phyloP scores from a whole-genome alignment of 495 filamentous ascomycete genomes.

The Sporormia fimetaria region DNA sequence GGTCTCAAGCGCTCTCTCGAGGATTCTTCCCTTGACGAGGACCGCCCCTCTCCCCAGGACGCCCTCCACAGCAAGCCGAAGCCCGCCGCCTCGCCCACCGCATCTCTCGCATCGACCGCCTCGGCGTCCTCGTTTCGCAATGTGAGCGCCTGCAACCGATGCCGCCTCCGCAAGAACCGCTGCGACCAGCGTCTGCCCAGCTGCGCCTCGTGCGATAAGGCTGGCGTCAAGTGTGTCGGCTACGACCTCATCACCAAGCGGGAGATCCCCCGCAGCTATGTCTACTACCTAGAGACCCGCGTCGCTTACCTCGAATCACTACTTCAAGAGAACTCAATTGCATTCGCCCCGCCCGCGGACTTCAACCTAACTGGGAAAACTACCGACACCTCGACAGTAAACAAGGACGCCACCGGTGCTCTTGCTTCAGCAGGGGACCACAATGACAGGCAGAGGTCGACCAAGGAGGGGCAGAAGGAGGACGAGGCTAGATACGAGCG shows the following conservation, averaged over 20 bases:
- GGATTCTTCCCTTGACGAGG: constrained; percentile 17
- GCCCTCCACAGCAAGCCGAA: constrained; percentile 13
- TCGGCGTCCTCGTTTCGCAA: constrained; percentile 69
- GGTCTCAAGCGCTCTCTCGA: constrained; percentile 23
- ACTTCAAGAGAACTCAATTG: constrained; percentile 54
- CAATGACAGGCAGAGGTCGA: constrained; percentile 16
- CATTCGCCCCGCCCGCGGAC: constrained; percentile 62
- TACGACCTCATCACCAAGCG: constrained; percentile 93
- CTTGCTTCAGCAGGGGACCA: constrained; percentile 1
- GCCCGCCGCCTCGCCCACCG: constrained; percentile 13
- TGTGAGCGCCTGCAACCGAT: constrained; percentile 87
- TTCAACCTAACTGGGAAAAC: constrained; percentile 47
- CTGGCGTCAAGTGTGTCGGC: constrained; percentile 75
- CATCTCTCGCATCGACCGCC: constrained; percentile 23
- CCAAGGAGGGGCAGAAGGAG: constrained; percentile 33
- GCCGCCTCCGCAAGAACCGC: constrained; percentile 81
- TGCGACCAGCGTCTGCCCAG: constrained; percentile 87
- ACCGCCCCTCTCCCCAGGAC: constrained; percentile 16
- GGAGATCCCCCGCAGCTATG: constrained; percentile 87
- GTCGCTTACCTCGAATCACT: constrained; percentile 74
- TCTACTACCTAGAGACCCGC: constrained; percentile 84
- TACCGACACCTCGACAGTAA: constrained; percentile 8
- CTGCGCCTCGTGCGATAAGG: constrained; percentile 85
- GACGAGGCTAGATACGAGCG: constrained; percentile 46
- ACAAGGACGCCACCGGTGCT: constrained; percentile 5